Conservation (phyloP, 139 green algal genomes). For the Medakamo hakoo region DNA sequence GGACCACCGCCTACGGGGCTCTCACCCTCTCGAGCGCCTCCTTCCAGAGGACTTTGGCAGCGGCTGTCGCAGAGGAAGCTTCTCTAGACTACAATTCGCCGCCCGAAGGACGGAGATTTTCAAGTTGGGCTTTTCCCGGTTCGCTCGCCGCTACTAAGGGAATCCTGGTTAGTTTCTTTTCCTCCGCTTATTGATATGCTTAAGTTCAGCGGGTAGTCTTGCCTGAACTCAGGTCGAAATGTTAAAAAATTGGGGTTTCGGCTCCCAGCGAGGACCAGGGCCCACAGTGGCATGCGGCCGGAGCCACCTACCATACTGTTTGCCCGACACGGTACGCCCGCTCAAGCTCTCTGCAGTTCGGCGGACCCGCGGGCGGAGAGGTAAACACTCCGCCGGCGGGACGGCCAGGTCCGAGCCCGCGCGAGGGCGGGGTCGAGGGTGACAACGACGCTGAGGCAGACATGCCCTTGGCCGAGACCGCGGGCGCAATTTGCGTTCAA, state of each 20-base stretch:
- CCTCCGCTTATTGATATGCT: constrained; percentile 88
- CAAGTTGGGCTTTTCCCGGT: constrained; percentile 64
- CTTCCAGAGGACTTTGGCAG: constrained; percentile 60
- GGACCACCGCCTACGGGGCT: constrained; percentile 53
- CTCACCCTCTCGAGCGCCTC: constrained; percentile 67
- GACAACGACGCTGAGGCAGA: constrained; percentile 68
- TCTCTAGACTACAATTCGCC: constrained; percentile 83
- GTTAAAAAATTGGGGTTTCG: constrained; percentile 9
- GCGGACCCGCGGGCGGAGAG: constrained; percentile 15
- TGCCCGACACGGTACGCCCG: constrained; percentile 12
- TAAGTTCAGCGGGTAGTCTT: constrained; percentile 83
- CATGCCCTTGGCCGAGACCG: constrained; percentile 64
- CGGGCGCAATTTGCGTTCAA: constrained; percentile 82
- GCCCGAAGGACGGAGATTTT: constrained; percentile 55
- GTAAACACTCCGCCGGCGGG: constrained; percentile 14
- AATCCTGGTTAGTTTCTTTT: constrained; percentile 80
- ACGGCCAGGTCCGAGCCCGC: constrained; percentile 26
- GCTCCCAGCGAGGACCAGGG: constrained; percentile 6
- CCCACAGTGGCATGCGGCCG: constrained; percentile 10
- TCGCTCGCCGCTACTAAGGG: constrained; percentile 68
- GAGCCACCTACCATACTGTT: constrained; percentile 17
- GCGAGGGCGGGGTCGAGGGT: constrained; percentile 18
- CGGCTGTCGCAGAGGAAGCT: constrained; percentile 37
- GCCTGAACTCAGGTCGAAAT: constrained; percentile 73
- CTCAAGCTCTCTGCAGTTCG: constrained; percentile 35